Conservation (phyloP, 805 yeast genomes). For the Candida pseudofarinosa region DNA sequence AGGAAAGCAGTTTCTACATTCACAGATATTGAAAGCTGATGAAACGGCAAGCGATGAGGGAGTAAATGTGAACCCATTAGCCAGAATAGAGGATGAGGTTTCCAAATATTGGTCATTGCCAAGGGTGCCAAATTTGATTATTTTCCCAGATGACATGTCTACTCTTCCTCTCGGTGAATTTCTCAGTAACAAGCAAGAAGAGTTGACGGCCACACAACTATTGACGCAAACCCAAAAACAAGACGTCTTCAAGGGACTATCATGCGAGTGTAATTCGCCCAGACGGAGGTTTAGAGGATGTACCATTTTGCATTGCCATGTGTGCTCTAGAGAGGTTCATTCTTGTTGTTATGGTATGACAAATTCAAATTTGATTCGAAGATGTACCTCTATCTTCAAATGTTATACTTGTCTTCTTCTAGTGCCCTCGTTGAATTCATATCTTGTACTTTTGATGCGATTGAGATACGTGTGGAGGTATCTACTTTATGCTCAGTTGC, state of each 20-base stretch:
- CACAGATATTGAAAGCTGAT: not conserved
- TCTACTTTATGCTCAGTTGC: slow-evolving; percentile 17
- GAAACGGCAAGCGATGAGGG: not conserved
- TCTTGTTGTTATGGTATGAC: slow-evolving; percentile 29
- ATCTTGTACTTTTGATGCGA: slow-evolving; percentile 27
- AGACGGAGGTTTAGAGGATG: slow-evolving; percentile 5
- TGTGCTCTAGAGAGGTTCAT: slow-evolving; percentile 28
- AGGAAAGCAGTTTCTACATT: not conserved
- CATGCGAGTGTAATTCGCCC: slow-evolving; percentile 25
- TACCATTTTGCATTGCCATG: slow-evolving; percentile 17
- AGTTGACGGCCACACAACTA: not conserved
- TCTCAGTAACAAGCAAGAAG: not conserved
- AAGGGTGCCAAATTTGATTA: not conserved
- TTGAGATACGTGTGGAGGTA: slow-evolving; percentile 30
- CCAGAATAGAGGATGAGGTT: not conserved
- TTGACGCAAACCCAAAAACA: not conserved
- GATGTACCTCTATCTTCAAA: slow-evolving; percentile 6
- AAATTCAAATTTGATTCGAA: slow-evolving; percentile 6
- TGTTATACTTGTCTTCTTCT: slow-evolving; percentile 18
- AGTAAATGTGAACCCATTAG: not conserved
- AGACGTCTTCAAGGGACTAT: not conserved
- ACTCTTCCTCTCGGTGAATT: not conserved
- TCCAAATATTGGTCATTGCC: not conserved
- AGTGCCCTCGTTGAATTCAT: slow-evolving; percentile 17
- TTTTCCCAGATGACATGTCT: not conserved